Conservation (phyloP, 495 filamentous ascomycete species). For the Penicillium macrosclerotiorum region DNA sequence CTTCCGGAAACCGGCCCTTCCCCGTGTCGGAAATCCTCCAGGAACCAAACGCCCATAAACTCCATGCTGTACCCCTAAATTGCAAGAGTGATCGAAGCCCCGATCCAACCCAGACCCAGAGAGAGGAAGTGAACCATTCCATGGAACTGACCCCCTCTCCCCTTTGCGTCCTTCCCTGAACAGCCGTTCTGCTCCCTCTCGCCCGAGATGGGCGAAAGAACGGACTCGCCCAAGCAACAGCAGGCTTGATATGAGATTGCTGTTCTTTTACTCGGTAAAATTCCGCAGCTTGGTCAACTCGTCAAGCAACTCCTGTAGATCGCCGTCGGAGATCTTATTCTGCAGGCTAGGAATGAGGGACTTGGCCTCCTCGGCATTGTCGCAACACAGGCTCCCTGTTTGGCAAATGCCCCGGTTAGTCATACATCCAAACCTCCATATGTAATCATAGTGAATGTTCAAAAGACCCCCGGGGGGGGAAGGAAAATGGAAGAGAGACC, state of each 20-base stretch:
- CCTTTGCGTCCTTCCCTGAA: too few species aligned
- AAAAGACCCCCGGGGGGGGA: not conserved
- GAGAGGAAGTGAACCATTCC: too few species aligned
- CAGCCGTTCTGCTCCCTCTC: too few species aligned
- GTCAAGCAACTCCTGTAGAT: constrained; percentile 81
- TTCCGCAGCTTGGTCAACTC: constrained; percentile 80
- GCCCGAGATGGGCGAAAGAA: too few species aligned
- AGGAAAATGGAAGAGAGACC: too few species aligned
- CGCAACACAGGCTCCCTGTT: constrained; percentile 84
- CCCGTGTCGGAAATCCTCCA: constrained; percentile 17
- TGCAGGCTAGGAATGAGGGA: constrained; percentile 87
- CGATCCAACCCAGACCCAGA: not conserved
- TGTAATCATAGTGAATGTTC: constrained; percentile 2
- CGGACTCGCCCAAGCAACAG: too few species aligned
- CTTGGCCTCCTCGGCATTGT: constrained; percentile 91
- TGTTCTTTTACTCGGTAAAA: constrained; percentile 52
- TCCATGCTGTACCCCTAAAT: constrained; percentile 2
- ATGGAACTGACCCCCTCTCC: too few species aligned
- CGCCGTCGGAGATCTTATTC: constrained; percentile 83
- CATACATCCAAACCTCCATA: too few species aligned
- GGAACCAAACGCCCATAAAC: constrained; percentile 12
- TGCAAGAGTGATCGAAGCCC: not conserved
- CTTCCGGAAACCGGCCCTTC: not conserved
- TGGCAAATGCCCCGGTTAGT: constrained; percentile 1
- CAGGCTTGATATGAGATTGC: too few species aligned